Base-by-base conservation (phyloP, 345 rosid genomes). In the Camelina neglecta region DNA sequence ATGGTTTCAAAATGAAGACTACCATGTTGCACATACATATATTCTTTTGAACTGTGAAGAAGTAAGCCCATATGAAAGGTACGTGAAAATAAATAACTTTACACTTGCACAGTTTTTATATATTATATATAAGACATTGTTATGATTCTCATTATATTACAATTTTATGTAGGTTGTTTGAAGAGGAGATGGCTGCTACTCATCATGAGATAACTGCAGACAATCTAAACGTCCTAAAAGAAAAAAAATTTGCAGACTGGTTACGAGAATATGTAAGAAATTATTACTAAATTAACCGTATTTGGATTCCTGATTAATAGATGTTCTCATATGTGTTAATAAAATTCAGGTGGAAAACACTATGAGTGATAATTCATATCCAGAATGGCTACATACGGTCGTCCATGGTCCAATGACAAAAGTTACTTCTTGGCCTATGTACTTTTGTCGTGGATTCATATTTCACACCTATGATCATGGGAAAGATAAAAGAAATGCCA, bases 391-490 rank as follows among this genome's bases (percentile, higher is more conserved):
- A 4, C 20, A 21, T 1, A 1, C 36, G 0, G 11, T 67, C 1
- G 47, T 5, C 4, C 60, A 67, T 11, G 49, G 72, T 54, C 72
- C 51, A 4, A 20, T 54, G 50, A 54, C 1, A 13, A 67, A 67
- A 54, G 50, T 68, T 13, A 51, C 33, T 35, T 11, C 4, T 63
- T 63, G 67, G 53, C 67, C 67, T 1, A 63, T 63, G 41, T 58
- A 58, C 9, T 58, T 58, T 58, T 59, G 63, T n/a, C 44, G 23
- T 35, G 44, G 63, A 59, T 35, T 12, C 11, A 16, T 58, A 58
- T 58, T 58, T 33, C 63, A 61, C 16, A 61, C 66, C 41, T 61
- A 18, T 0, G 31, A 60, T 5, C 31, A 59, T 58, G 63, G 63
- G 7, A 54, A 24, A 12, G 35, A 54, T 3, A 24, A 54, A 54